Conservation (phyloP, 371 early-diverging fungal species). For the Lichtheimia corymbifera region DNA sequence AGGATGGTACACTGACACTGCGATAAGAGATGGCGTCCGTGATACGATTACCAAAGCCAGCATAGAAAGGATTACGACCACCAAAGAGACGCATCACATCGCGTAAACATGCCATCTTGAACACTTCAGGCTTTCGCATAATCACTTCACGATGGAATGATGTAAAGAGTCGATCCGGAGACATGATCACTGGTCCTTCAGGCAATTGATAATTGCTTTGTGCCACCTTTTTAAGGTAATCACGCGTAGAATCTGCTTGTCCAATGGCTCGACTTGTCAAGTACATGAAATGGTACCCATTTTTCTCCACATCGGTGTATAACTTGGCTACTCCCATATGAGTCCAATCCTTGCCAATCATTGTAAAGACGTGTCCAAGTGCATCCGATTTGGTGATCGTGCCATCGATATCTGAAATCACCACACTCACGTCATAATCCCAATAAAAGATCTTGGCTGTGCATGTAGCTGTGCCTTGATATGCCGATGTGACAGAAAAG, state of each 20-base stretch:
- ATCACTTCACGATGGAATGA: constrained; percentile 94
- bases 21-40: constrained; percentile 92
- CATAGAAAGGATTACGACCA: constrained; percentile 83
- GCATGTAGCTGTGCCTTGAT: constrained; percentile 75
- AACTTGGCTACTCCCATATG: constrained; percentile 94
- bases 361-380: constrained; percentile 93
- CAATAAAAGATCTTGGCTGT: constrained; percentile 87
- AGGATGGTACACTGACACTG: constrained; percentile 86
- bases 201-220: constrained; percentile 89
- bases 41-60: constrained; percentile 97
- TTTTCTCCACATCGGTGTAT: constrained; percentile 88
- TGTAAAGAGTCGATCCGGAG: constrained; percentile 92
- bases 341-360: constrained; percentile 98
- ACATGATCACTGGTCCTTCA: constrained; percentile 95
- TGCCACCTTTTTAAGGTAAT: constrained; percentile 86
- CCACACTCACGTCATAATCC: constrained; percentile 81
- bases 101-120: constrained; percentile 93
- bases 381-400: constrained; percentile 98
- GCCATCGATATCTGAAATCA: constrained; percentile 98
- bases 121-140: constrained; percentile 90
- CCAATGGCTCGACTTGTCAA: constrained; percentile 95
- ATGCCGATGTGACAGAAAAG: constrained; percentile 79
- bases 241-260: constrained; percentile 87
- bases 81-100: constrained; percentile 86
- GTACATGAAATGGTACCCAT: constrained; percentile 96